Base-by-base conservation (phyloP, 129 eudicot genomes). In the Smallanthus sonchifolius region DNA sequence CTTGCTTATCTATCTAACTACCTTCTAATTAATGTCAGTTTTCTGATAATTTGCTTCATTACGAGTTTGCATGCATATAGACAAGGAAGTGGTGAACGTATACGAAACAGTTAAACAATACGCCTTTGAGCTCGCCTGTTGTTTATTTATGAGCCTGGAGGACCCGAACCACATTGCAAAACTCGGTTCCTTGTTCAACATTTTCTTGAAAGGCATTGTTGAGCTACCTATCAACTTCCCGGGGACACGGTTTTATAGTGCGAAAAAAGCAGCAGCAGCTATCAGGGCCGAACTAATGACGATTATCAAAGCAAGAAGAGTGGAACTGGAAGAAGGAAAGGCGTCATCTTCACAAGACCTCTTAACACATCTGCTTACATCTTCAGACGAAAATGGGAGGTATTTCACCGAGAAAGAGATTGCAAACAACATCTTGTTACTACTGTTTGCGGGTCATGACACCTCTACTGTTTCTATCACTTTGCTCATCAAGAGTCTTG, bases 401-500 rank as follows among this genome's bases (percentile, higher is more conserved):
- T 19, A 77, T 40, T 43, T 68, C 32, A 54, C 68, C 0, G 37
- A 24, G 15, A 42, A 19, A 34, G 81, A 77, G 15, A 77, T 77
- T 45, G 75, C 75, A 10, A 70, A 77, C 37, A 55, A 57, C n/a
- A 67, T 77, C 59, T 55, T 77, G 48, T 10, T 44, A 16, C 61
- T 77, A 5, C 69, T 77, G 5, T 69, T 77, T 56, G 75, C 75
- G 1, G 67, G 81, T 48, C 68, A 76, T 47, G 80, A 76, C 32
- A 76, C 80, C 4, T 66, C 74, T 47, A 56, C 57, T 6, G 45
- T 44, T 67, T 11, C 74, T n/a, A 76, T 76, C 45, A 56, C 80
- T 3, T 76, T 57, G 42, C 64, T 76, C 9, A 11, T 76, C 13
- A 66, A 67, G 14, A 54, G 55, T 9, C 75, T 76, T n/a, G 68